Evolutionary conservation across 2,329 filamentous ascomycete species (phyloP).

Genomic region (Colletotrichum sp.): DNA sequence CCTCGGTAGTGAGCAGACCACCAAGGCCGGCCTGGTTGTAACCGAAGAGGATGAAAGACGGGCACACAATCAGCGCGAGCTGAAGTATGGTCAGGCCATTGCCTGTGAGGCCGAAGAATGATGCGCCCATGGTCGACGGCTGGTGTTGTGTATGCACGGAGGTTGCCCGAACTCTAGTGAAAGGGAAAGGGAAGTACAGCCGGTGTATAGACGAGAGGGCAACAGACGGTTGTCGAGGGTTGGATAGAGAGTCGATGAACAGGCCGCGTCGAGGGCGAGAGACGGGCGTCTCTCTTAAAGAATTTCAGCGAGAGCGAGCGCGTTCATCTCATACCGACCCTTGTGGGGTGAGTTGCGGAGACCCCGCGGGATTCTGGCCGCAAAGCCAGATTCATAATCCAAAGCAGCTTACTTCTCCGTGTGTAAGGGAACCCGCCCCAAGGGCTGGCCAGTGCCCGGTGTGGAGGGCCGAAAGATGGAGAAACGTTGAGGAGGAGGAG

Average conservation of each 20-base stretch:
- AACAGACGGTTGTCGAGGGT: not conserved
- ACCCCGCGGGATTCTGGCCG: constrained; percentile 21
- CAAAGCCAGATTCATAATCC: constrained; percentile 13
- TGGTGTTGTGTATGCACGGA: not conserved
- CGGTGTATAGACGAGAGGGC: not conserved
- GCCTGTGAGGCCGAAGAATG: constrained; percentile 38
- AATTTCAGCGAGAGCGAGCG: not conserved
- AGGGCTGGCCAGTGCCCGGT: not conserved
- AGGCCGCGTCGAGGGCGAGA: not conserved
- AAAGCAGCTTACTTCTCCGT: constrained; percentile 13
- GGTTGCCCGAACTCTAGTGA: constrained; percentile 1
- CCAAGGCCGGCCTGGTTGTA: constrained; percentile 46
- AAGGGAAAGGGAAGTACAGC: not conserved
- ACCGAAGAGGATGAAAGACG: constrained; percentile 46
- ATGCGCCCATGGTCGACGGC: constrained; percentile 7
- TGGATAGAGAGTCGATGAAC: not conserved
- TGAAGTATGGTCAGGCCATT: constrained; percentile 39
- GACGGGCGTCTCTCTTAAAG: constrained; percentile 1
- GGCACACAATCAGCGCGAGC: constrained; percentile 45
- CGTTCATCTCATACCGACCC: constrained; percentile 6
- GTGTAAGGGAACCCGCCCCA: not conserved
- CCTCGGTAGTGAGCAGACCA: constrained; percentile 35
- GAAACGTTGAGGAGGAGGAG: not conserved
- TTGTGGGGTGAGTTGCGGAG: constrained; percentile 20
- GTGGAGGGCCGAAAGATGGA: constrained; percentile 18